Base-by-base conservation (phyloP, 1,284 basidiomycete species). In the Sporisorium sorghi region DNA sequence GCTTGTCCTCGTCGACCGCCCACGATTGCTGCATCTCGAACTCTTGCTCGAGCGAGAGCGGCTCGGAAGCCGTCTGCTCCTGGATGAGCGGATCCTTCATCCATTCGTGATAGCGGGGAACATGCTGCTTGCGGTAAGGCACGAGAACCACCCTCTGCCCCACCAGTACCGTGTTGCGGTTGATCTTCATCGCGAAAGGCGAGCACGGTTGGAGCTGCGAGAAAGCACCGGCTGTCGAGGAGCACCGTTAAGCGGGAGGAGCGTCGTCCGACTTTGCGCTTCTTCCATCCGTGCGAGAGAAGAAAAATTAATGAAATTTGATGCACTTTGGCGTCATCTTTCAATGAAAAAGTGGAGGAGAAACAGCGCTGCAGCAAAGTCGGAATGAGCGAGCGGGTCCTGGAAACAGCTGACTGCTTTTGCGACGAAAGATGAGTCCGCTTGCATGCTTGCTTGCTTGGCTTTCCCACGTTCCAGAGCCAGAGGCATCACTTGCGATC, bases 21-120 rank as follows among this genome's bases (percentile, higher is more conserved):
- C 95, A 97, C 82, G 91, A 92, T 48, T 86, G 87, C 85, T 97
- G 94, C 94, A 98, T 97, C 21, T 91, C 91, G 73, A 91, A 91
- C 81, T 97, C 96, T 81, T 96, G 90, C 56, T 92, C 90, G 11
- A 94, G 86, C 0, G 88, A 89, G 39, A 98, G 87, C 7, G 91
- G 90, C 79, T 97, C 94, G 58, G 92, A 94, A 1, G 94, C 94
- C 0, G 94, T 98, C 33, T 91, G 87, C 69, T 90, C 88, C 52
- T 91, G 88, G 52, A 98, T 86, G 70, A 90, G 89, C 15, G 89
- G 88, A 83, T 90, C 89, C 49, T 89, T 87, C 95, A 98, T 97
- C 95, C 95, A 98, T 78, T 89, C 87, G 83, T 97, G 91, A 80
- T 97, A 97, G 37, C 46, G 70, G 23, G 46, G 54, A 7, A 66